phyloP scores from a whole-genome alignment of 768 basidiomycete species.

The Cubamyces sp. region DNA sequence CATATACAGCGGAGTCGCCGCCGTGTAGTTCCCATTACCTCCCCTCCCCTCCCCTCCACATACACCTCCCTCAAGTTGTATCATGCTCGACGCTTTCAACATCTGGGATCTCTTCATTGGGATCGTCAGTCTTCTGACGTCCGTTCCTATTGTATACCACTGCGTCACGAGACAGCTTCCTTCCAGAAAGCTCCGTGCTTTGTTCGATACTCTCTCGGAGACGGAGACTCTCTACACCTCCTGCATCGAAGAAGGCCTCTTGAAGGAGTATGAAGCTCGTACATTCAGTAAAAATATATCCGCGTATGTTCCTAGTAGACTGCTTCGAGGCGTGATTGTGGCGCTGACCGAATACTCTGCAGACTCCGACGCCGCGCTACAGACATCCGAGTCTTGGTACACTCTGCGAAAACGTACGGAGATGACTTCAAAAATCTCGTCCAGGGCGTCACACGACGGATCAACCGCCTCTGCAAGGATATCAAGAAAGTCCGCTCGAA shows the following conservation, averaged over 20 bases:
- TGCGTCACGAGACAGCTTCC: not conserved
- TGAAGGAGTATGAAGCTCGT: not conserved
- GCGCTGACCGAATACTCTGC: not conserved
- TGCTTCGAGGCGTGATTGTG: not conserved
- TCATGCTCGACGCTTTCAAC: not conserved
- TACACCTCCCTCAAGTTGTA: not conserved
- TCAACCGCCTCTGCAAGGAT: not conserved
- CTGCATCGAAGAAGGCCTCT: not conserved
- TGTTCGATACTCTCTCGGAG: not conserved
- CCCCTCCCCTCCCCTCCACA: no score
- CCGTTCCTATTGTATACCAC: not conserved
- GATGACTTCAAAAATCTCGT: not conserved
- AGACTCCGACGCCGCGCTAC: not conserved
- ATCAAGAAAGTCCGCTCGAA: not conserved
- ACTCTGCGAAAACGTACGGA: not conserved
- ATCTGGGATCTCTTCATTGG: not conserved
- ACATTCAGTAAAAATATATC: not conserved
- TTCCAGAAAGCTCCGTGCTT: not conserved
- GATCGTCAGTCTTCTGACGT: not conserved
- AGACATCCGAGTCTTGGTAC: not conserved
- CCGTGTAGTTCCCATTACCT: no score
- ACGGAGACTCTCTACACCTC: not conserved
- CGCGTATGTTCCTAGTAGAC: not conserved
- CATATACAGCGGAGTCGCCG: no score
- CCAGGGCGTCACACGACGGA: not conserved